Percentiles rank a stretch among this genome's conserved stretches.
Evolutionary conservation across 768 basidiomycete genomes (phyloP).

Genomic region (Multifurca ochricompacta): DNA sequence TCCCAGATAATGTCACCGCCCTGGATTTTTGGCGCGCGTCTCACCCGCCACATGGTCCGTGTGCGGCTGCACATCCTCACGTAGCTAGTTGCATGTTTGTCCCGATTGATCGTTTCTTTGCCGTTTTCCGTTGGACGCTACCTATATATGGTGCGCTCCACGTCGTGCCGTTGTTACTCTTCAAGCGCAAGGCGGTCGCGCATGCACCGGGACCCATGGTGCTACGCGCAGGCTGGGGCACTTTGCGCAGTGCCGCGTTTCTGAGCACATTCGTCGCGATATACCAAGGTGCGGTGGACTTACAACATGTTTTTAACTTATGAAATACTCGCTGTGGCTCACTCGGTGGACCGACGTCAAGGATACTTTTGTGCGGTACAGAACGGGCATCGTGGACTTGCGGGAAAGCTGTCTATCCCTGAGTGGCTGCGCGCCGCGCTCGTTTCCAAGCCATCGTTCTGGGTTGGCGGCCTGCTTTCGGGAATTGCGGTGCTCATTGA

Average conservation of each 20-base stretch:
- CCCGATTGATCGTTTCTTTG: slow-evolving; percentile 61
- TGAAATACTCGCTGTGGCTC: background rate
- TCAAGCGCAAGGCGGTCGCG: slow-evolving; percentile 62
- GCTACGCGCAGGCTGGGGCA: slow-evolving; percentile 57
- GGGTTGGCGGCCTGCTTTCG: slow-evolving; percentile 61
- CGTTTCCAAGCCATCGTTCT: slow-evolving; percentile 64
- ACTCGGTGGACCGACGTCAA: background rate
- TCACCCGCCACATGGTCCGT: slow-evolving; percentile 46
- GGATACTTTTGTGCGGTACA: slow-evolving; percentile 52
- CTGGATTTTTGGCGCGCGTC: slow-evolving; percentile 1
- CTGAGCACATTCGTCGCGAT: slow-evolving; percentile 74
- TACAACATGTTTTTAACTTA: background rate
- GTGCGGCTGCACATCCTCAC: slow-evolving; percentile 72
- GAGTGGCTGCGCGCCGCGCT: slow-evolving; percentile 46
- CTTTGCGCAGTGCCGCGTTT: slow-evolving; percentile 79
- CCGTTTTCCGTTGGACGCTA: slow-evolving; percentile 78
- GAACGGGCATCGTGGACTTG: slow-evolving; percentile 42
- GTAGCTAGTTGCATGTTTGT: slow-evolving; percentile 49
- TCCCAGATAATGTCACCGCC: background rate
- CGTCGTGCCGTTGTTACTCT: slow-evolving; percentile 77
- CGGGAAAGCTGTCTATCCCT: slow-evolving; percentile 28
- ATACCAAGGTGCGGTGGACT: slow-evolving; percentile 48
- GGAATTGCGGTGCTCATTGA: slow-evolving; percentile 82
- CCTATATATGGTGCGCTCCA: slow-evolving; percentile 86
- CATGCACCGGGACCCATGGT: slow-evolving; percentile 62